Conservation (phyloP, 441 rosid species). For the Omphalea diandra region DNA sequence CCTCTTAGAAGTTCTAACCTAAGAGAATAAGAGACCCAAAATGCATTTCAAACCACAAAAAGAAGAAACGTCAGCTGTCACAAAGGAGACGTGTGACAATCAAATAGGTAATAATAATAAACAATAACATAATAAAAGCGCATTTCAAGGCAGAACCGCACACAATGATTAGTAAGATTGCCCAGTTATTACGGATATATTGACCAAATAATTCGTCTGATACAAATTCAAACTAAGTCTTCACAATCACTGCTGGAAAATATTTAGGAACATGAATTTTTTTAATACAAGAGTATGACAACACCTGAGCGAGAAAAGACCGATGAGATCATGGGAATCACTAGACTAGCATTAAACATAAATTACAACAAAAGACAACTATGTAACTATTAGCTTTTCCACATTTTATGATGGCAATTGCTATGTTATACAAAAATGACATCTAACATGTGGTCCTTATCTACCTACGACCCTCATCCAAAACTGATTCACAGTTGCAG, state of each 20-base stretch:
- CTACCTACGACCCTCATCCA: not conserved
- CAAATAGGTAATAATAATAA: not conserved
- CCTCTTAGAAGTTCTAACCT: no score
- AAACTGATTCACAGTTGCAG: not conserved
- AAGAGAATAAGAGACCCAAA: no score
- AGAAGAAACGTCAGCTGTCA: not conserved
- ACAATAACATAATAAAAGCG: not conserved
- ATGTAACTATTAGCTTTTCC: not conserved
- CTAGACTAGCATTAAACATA: not conserved
- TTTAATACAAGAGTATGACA: not conserved
- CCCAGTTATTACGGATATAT: not conserved
- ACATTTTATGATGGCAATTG: not conserved
- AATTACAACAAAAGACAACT: conserved; percentile 11
- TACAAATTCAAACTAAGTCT: not conserved
- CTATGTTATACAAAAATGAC: not conserved
- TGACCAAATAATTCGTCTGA: not conserved
- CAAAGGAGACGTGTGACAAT: not conserved
- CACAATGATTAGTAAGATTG: not conserved
- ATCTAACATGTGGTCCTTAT: not conserved
- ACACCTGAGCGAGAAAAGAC: not conserved
- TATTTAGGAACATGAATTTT: no score
- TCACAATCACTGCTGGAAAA: not conserved
- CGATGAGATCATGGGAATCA: not conserved
- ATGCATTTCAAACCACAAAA: no score
- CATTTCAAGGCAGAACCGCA: not conserved